Base-by-base conservation (phyloP, 2,329 filamentous ascomycete species). In the Xylaria sp. region DNA sequence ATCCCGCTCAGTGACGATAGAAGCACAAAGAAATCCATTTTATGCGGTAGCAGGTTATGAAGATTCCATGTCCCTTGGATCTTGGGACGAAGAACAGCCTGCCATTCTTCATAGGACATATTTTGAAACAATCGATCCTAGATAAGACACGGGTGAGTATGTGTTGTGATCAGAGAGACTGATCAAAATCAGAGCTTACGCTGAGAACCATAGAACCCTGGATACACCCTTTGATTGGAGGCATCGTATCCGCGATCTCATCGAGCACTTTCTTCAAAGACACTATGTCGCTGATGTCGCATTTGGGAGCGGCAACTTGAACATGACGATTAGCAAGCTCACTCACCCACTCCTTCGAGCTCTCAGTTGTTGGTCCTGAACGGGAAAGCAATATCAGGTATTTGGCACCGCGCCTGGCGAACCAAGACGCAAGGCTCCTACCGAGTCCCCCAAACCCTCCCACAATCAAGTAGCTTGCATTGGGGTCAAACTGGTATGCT, bases 61-160 rank as follows among this genome's bases (percentile, higher is more conserved):
- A 67, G 59, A n/a, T 67, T 67, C 65, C 65, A 67, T 7, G 65
- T 67, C 18, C 65, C 65, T 18, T 46, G 28, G 18, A 59, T 52
- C 39, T 67, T 67, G 7, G 65, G 65, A 18, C 13, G 31, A 28
- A 58, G 18, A 7, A 54, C 52, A 8, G 41, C 31, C 1, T 59
- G 41, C 51, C 57, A 67, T 43, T 67, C 58, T 8, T 62, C 49
- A n/a, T 9, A 33, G 2, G 56, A 33, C 55, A 66, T 52, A 36
- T 66, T 55, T 12, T 51, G 43, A 23, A 66, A 48, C 4, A 55
- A n/a, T 23, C 55, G 52, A 36, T 65, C 55, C 41, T 43, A 18
- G 5, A 43, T 43, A 15, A 18, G 41, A 43, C 54, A 43, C 18
- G 41, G 41, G 41, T 43, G 18, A 43, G 41, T 43, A 43, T 43